Base-by-base conservation (phyloP, 108 stramenopile species). In the Seminavis robusta region DNA sequence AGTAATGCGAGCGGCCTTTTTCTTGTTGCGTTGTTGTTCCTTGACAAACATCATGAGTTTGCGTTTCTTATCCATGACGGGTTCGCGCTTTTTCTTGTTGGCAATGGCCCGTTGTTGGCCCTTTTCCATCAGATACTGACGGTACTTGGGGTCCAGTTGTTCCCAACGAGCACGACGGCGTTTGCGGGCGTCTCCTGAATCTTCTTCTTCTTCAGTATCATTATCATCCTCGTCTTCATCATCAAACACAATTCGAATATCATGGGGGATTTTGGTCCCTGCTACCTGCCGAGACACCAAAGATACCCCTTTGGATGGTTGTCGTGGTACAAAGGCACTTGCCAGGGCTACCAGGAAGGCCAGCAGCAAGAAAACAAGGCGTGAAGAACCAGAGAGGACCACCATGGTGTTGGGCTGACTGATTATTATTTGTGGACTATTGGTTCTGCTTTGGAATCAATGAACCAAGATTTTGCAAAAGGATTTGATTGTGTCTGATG, bases 41-140 rank as follows among this genome's bases (percentile, higher is more conserved):
- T 81, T 84, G n/a, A 64, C 48, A 34, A 56, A 57, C 70, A 76
- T 79, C 72, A 78, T 64, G 50, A 75, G 49, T 11, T 68, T 70
- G 69, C 81, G 67, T 50, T 84, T 86, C 58, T 81, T 84, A 16
- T 64, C 83, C 5, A 50, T 46, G 2, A 69, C 64, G 2, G 83
- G 76, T 60, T 91, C 89, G 20, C 80, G 79, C 59, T 80, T 87
- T 51, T 79, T 79, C 52, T 87, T 91, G 52, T 85, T 83, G 8
- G 67, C 65, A 47, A 87, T 81, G 13, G 89, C 89, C 20, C 76
- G 75, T 25, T 74, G 69, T 34, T 87, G 89, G 25, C 71, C 89
- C 40, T 71, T 71, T 58, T 77, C 56, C 1, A 85, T 58, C 26
- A 92, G 71, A 8, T 77, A 70, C 43, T 69, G 53, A 56, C 86